Base-by-base conservation (phyloP, 176 grass and related monocot genomes). In the Cenchrus purpureus region DNA sequence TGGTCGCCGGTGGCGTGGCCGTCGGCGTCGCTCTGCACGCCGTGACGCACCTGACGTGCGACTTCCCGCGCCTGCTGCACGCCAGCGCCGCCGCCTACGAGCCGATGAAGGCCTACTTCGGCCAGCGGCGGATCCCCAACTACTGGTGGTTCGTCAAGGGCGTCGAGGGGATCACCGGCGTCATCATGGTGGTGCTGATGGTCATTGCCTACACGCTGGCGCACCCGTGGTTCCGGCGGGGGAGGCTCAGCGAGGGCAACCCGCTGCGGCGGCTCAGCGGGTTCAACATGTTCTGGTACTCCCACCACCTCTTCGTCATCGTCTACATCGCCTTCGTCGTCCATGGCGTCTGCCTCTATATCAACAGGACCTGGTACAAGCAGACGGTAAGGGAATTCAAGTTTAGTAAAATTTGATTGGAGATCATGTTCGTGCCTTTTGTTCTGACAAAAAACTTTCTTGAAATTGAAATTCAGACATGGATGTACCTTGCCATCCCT, bases 271-370 rank as follows among this genome's bases (percentile, higher is more conserved):
- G 77, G 19, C 84, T 96, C 77, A 91, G 89, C 42, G 91, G 91
- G 1, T 99, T 99, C 90, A 99, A 99, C 83, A 92, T 91, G 22
- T 99, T 99, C 63, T 99, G 97, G 97, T 99, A 99, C 83, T 96
- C 97, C 0, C 97, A 99, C 75, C 97, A 99, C 85, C 93, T 99
- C 34, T 99, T 99, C 63, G 79, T 99, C 52, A 11, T 99, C 72
- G 97, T 99, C 15, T 99, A 96, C 61, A 43, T 81, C 10, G 86
- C 88, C 3, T 86, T 92, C 25, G 63, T 96, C 42, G 90, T 95
- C 66, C 93, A 99, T 4, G 97, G 93, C 53, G 74, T 87, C 40
- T 81, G 83, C 75, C 97, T 99, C 54, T 99, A 99, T 91, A 93
- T 99, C 85, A 95, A 88, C 84, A 69, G 87, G 63, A 96, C 83